These are phyloP conservation scores for Pseudocercospora cruenta DNA, from an alignment of 2,329 filamentous ascomycete genomes.

Conservation along the genomic window DNA sequence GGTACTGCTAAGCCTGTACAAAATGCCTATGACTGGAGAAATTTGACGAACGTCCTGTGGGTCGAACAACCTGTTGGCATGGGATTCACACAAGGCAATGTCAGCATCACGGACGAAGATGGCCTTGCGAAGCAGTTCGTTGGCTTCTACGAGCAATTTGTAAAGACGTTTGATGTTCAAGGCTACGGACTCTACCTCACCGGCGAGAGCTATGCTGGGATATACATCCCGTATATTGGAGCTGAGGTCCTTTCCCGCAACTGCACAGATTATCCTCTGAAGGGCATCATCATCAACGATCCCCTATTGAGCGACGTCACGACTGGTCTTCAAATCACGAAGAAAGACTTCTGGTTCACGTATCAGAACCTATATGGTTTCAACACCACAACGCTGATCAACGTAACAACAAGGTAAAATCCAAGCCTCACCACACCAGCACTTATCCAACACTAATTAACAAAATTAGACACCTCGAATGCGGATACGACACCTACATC, in stretches of 20 bases:
- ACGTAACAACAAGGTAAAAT: constrained; percentile 36
- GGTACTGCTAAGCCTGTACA: constrained; percentile 43
- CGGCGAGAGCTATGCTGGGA: constrained; percentile 23
- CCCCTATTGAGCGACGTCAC: constrained; percentile 51
- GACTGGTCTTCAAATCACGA: not conserved
- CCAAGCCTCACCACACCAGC: constrained; percentile 45
- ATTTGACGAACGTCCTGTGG: constrained; percentile 76
- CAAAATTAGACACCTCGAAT: constrained; percentile 20
- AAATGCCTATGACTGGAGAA: constrained; percentile 55
- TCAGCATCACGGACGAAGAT: constrained; percentile 40
- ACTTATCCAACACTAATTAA: constrained; percentile 38
- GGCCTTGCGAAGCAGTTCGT: constrained; percentile 47
- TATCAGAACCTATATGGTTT: not conserved
- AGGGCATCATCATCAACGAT: constrained; percentile 38
- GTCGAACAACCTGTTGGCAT: constrained; percentile 57
- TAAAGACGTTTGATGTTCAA: constrained; percentile 52
- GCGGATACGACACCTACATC: constrained; percentile 48
- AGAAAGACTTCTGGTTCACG: constrained; percentile 37
- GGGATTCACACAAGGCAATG: constrained; percentile 48
- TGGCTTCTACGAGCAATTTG: constrained; percentile 55
- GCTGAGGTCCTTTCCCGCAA: constrained; percentile 32
- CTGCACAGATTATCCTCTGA: constrained; percentile 34
- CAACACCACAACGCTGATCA: constrained; percentile 9
- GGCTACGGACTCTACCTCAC: constrained; percentile 51
- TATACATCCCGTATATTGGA: constrained; percentile 40